A percentile compares a stretch with the other conserved stretches of the same genome.
Evolutionary conservation across 2,329 filamentous ascomycete genomes (phyloP).

Genomic region (Phialemoniopsis sp.): DNA sequence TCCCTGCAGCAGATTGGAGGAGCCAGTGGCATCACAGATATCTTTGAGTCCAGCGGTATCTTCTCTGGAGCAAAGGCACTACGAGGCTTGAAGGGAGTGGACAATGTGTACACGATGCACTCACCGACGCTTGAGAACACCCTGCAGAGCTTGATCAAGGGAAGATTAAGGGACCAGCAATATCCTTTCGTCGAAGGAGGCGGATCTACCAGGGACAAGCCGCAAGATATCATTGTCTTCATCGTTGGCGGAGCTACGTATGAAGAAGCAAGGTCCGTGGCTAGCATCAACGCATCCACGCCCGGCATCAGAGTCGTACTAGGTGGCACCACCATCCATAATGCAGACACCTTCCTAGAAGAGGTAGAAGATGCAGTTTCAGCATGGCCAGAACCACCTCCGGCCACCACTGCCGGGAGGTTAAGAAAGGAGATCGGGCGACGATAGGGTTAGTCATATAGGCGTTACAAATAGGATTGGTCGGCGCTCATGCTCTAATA

Average conservation of each 20-base stretch:
- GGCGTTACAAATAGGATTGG: not conserved
- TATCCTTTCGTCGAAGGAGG: slow-evolving; percentile 93
- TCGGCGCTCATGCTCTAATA: too few species aligned
- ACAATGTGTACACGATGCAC: slow-evolving; percentile 98
- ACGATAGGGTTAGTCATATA: slow-evolving; percentile 5
- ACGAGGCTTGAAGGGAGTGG: slow-evolving; percentile 93
- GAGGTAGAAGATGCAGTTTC: slow-evolving; percentile 87
- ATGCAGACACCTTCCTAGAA: slow-evolving; percentile 81
- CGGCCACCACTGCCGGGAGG: slow-evolving; percentile 20
- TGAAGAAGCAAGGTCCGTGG: slow-evolving; percentile 93
- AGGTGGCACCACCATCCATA: slow-evolving; percentile 84
- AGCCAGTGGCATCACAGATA: slow-evolving; percentile 78
- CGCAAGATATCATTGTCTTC: slow-evolving; percentile 93
- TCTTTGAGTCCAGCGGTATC: slow-evolving; percentile 88
- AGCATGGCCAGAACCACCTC: slow-evolving; percentile 71
- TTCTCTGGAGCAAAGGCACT: slow-evolving; percentile 88
- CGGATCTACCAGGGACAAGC: slow-evolving; percentile 85
- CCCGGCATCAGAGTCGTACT: slow-evolving; percentile 87
- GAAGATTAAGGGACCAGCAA: slow-evolving; percentile 76
- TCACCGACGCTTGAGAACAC: slow-evolving; percentile 84
- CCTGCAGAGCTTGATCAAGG: slow-evolving; percentile 90
- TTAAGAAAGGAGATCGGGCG: slow-evolving; percentile 23
- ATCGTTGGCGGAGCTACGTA: slow-evolving; percentile 92
- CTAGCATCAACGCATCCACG: slow-evolving; percentile 87
- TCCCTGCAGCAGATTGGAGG: slow-evolving; percentile 77